Conservation (phyloP, 2,329 filamentous ascomycete species). For the Phoma sp. region DNA sequence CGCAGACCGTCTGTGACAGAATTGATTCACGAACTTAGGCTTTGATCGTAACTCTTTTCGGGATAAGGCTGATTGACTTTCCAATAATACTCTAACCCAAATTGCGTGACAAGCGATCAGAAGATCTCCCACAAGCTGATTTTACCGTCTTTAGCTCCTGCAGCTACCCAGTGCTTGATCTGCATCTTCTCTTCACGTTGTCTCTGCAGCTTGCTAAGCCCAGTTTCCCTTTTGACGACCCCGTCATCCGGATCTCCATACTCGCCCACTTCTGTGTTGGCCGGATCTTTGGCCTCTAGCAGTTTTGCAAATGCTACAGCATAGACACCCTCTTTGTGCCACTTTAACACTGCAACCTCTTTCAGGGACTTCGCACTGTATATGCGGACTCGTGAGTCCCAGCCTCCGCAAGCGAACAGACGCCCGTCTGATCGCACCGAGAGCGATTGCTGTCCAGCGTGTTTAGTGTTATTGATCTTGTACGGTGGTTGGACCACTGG, state of each 20-base stretch:
- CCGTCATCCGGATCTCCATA: neutral
- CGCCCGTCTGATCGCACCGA: constrained; percentile 77
- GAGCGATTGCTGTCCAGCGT: constrained; percentile 87
- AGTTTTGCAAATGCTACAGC: constrained; percentile 72
- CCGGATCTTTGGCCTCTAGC: constrained; percentile 17
- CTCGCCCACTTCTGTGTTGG: neutral
- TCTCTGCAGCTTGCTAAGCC: constrained; percentile 34
- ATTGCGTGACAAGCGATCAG: constrained; percentile 23
- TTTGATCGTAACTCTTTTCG: too few relatives aligned
- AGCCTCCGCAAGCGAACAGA: constrained; percentile 88
- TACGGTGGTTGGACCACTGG: constrained; percentile 53
- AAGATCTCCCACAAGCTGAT: constrained; percentile 96
- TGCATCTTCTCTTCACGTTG: constrained; percentile 62
- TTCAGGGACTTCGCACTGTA: constrained; percentile 82
- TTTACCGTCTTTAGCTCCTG: constrained; percentile 92
- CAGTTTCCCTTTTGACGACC: constrained; percentile 20
- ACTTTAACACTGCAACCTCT: constrained; percentile 90
- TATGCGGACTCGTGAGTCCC: constrained; percentile 82
- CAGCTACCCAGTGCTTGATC: constrained; percentile 84
- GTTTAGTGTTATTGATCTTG: constrained; percentile 76
- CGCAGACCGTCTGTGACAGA: too few relatives aligned
- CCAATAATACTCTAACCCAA: too few relatives aligned
- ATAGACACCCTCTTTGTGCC: constrained; percentile 90
- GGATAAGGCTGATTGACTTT: too few relatives aligned
- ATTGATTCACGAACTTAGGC: too few relatives aligned